Percentiles rank a stretch among this genome's conserved stretches.
These are phyloP conservation scores for Colletotrichum viniferum DNA, from an alignment of 2,329 filamentous ascomycete species.

Conservation along the genomic window DNA sequence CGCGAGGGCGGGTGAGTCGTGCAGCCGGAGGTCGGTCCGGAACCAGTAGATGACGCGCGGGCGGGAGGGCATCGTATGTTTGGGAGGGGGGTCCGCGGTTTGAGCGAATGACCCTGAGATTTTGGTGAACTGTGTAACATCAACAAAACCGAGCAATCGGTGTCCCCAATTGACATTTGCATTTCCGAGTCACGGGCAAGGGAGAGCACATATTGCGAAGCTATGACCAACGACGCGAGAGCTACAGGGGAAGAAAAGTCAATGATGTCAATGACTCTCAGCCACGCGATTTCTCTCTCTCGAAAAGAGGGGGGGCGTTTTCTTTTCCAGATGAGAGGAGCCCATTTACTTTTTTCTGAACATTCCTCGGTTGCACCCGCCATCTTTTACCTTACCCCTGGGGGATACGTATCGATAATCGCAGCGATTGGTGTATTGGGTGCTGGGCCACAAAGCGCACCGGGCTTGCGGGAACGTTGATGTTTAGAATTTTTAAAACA, in stretches of 20 bases:
- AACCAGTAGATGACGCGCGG: conserved; percentile 74
- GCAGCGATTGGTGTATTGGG: not conserved
- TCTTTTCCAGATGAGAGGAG: not conserved
- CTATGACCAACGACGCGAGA: not conserved
- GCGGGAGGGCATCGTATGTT: not conserved
- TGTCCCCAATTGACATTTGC: not conserved
- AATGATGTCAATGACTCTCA: conserved; percentile 27
- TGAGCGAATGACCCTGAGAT: not conserved
- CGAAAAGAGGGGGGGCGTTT: not conserved
- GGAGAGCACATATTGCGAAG: not conserved
- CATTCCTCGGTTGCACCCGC: not conserved
- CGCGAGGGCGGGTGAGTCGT: conserved; percentile 76
- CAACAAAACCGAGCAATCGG: not conserved
- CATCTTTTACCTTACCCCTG: not conserved
- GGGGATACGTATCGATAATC: not conserved
- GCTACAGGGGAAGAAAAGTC: conserved; percentile 41
- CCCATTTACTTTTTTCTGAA: not conserved
- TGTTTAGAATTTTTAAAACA: not conserved
- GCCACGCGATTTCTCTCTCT: not conserved
- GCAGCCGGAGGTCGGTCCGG: conserved; percentile 76
- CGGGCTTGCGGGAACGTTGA: not conserved
- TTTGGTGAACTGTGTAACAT: not conserved
- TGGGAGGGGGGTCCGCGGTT: not conserved
- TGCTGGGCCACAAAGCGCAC: not conserved
- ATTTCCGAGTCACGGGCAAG: not conserved